Conservation (phyloP, 1,284 basidiomycete species). For the Ustanciosporium gigantosporum region DNA sequence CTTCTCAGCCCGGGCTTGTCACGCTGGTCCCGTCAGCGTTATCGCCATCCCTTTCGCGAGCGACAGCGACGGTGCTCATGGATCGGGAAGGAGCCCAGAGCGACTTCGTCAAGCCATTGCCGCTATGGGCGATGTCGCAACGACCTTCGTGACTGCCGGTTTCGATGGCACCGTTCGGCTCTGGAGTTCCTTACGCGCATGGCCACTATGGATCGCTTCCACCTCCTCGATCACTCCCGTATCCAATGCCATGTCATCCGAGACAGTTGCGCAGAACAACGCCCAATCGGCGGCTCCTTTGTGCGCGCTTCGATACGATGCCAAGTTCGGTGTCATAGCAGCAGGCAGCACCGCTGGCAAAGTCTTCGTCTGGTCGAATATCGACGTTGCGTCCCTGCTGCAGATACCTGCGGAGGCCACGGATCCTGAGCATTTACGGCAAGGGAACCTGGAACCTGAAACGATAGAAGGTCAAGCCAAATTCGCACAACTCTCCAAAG, state of each 20-base stretch:
- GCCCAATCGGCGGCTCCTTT: constrained; percentile 15
- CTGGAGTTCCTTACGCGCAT: constrained; percentile 42
- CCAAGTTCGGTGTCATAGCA: constrained; percentile 41
- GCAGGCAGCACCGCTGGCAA: constrained; percentile 47
- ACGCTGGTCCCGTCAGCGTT: constrained; percentile 40
- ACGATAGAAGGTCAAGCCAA: constrained; percentile 15
- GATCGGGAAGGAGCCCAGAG: constrained; percentile 45
- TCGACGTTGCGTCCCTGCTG: constrained; percentile 39
- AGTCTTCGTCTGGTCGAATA: constrained; percentile 48
- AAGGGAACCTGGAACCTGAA: constrained; percentile 6
- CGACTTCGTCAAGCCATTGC: constrained; percentile 46
- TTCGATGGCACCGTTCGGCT: constrained; percentile 54
- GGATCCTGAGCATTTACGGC: constrained; percentile 18
- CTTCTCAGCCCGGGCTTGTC: constrained; percentile 39
- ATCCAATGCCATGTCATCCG: constrained; percentile 11
- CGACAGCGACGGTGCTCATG: constrained; percentile 47
- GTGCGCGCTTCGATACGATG: constrained; percentile 48
- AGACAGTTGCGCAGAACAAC: constrained; percentile 7
- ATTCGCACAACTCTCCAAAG: constrained; percentile 10
- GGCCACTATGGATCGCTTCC: constrained; percentile 47
- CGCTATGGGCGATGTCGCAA: constrained; percentile 43
- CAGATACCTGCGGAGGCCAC: constrained; percentile 30
- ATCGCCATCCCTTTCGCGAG: constrained; percentile 48
- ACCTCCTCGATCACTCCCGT: constrained; percentile 11
- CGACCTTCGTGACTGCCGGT: constrained; percentile 52